Conservation (phyloP, 1,284 basidiomycete genomes). For the Neolentinus lepideus region DNA sequence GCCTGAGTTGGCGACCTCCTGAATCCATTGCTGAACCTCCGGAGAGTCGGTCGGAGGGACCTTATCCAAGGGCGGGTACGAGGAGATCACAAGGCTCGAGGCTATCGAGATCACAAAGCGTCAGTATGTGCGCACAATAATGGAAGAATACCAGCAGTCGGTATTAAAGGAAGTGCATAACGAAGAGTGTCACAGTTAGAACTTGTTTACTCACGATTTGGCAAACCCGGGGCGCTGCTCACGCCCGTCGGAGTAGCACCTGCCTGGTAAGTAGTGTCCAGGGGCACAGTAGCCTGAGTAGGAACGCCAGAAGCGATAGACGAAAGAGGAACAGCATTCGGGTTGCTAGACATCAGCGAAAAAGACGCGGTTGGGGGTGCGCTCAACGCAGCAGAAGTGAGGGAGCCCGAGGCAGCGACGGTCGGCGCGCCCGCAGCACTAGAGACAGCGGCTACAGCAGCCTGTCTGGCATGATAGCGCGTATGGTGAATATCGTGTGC, state of each 20-base stretch:
- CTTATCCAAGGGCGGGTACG: conserved; percentile 68
- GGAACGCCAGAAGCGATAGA: conserved; percentile 33
- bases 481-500: conserved; percentile 20
- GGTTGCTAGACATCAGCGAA: conserved; percentile 46
- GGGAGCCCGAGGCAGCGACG: conserved; percentile 8
- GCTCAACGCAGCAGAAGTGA: conserved; percentile 10
- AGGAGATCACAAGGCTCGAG: conserved; percentile 25
- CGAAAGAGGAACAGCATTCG: conserved; percentile 49
- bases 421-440: conserved; percentile 6
- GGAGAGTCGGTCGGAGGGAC: conserved; percentile 61
- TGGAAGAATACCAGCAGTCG: too few relatives aligned
- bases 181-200: too few relatives aligned
- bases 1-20: conserved; percentile 49
- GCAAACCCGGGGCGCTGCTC: conserved; percentile 44
- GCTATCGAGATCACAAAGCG: conserved; percentile 22
- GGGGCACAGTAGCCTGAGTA: conserved; percentile 29
- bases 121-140: too few relatives aligned
- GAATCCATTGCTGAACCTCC: conserved; percentile 69
- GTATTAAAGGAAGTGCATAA: too few relatives aligned
- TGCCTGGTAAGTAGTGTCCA: conserved; percentile 29
- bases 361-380: conserved; percentile 20
- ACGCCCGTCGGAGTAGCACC: conserved; percentile 38
- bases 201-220: conserved; percentile 31
- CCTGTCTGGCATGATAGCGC: conserved; percentile 16
- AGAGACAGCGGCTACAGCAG: not conserved